Percentiles rank a stretch among this genome's conserved stretches.
Conservation (phyloP, 805 yeast species). For the Yarrowia sp. region DNA sequence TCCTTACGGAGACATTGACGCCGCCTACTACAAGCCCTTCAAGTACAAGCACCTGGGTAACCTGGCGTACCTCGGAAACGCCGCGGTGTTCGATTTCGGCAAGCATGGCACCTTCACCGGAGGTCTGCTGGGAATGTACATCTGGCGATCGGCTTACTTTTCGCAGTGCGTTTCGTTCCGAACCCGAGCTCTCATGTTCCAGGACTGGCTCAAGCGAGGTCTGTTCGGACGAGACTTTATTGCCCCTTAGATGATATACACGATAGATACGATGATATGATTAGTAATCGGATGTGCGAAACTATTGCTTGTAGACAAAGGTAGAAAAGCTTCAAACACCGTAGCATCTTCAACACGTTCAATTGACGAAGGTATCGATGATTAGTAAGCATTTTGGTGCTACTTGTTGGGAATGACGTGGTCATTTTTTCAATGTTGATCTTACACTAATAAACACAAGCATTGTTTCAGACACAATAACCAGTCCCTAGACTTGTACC, state of each 20-base stretch:
- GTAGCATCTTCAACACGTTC: too few relatives aligned
- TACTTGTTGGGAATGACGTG: too few relatives aligned
- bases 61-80: constrained; percentile 71
- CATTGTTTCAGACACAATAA: too few relatives aligned
- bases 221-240: constrained; percentile 51
- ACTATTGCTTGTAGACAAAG: too few relatives aligned
- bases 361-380: too few relatives aligned
- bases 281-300: too few relatives aligned
- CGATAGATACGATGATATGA: background rate
- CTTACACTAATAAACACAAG: too few relatives aligned
- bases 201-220: constrained; percentile 71
- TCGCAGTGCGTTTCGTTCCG: constrained; percentile 70
- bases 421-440: too few relatives aligned
- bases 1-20: constrained; percentile 62
- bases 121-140: constrained; percentile 72
- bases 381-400: too few relatives aligned
- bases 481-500: too few relatives aligned
- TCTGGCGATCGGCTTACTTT: constrained; percentile 75
- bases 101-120: constrained; percentile 68
- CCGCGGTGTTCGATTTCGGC: constrained; percentile 72
- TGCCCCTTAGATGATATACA: constrained; percentile 18
- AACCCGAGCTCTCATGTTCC: constrained; percentile 66
- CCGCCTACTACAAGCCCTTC: constrained; percentile 63
- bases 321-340: too few relatives aligned
- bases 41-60: constrained; percentile 69